phyloP scores from a whole-genome alignment of 805 yeast genomes.

The Metschnikowia henanensis region DNA sequence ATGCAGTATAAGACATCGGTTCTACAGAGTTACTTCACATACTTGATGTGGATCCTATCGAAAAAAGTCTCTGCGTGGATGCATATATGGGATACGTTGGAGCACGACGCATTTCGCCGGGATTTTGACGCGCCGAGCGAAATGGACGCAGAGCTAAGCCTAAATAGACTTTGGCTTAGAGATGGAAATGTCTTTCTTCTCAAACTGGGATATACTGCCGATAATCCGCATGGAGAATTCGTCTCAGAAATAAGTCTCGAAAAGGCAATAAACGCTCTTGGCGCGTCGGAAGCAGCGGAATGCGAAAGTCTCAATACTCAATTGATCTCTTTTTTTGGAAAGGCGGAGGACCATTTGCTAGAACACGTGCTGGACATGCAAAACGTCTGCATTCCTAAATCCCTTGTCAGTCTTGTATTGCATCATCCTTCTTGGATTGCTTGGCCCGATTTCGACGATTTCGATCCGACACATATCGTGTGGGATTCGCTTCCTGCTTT shows the following conservation, averaged over 20 bases:
- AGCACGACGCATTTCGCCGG: conserved; percentile 18
- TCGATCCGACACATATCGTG: conserved; percentile 7
- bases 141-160: conserved; percentile 14
- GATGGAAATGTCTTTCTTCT: conserved; percentile 5
- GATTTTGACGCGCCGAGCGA: conserved; percentile 12
- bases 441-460: conserved; percentile 2
- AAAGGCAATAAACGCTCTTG: conserved; percentile 7
- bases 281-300: not conserved
- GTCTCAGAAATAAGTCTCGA: conserved; percentile 9
- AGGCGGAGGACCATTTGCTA: conserved; percentile 4
- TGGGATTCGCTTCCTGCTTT: conserved; percentile 3
- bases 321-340: not conserved
- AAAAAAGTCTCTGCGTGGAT: conserved; percentile 5
- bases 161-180: conserved; percentile 14
- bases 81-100: conserved; percentile 16
- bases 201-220: conserved; percentile 4
- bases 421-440: conserved; percentile 10
- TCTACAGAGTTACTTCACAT: conserved; percentile 15
- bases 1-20: conserved; percentile 6
- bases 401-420: not conserved
- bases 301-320: not conserved
- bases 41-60: conserved; percentile 10
- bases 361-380: conserved; percentile 9
- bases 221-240: conserved; percentile 16
- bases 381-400: conserved; percentile 10